These are phyloP conservation scores for Physaria fendleri DNA, from an alignment of 345 rosid species.

Conservation along the genomic window DNA sequence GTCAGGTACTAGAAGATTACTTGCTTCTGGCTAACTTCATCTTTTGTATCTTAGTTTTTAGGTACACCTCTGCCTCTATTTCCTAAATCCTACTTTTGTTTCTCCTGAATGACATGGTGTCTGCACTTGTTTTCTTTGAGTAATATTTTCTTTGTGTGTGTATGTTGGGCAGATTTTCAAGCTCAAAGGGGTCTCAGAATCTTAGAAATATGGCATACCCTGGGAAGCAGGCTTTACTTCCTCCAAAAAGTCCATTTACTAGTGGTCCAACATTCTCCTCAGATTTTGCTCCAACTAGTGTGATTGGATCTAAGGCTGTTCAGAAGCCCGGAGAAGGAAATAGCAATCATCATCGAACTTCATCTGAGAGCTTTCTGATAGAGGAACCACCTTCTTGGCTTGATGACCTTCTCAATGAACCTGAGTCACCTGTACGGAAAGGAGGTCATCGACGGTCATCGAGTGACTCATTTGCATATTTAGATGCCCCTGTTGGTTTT, in stretches of 20 bases:
- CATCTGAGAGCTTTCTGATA: slow-evolving; percentile 64
- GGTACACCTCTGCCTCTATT: neutral
- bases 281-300: slow-evolving; percentile 47
- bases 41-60: too few species aligned
- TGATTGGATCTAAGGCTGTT: slow-evolving; percentile 54
- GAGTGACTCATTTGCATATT: slow-evolving; percentile 87
- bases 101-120: too few species aligned
- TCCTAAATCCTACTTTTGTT: neutral
- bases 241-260: slow-evolving; percentile 92
- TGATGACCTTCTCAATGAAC: slow-evolving; percentile 89
- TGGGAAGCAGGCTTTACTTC: slow-evolving; percentile 79
- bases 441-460: slow-evolving; percentile 93
- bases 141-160: neutral
- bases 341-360: slow-evolving; percentile 67
- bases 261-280: slow-evolving; percentile 43
- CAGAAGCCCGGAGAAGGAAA: slow-evolving; percentile 60
- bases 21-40: neutral
- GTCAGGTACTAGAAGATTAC: neutral
- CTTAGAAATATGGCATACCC: slow-evolving; percentile 57
- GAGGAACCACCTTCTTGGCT: slow-evolving; percentile 98
- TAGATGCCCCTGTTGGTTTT: slow-evolving; percentile 47
- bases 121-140: neutral
- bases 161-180: slow-evolving; percentile 40
- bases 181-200: slow-evolving; percentile 72
- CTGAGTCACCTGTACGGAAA: slow-evolving; percentile 74